Base-by-base conservation (phyloP, 129 eudicot species). In the Silybum marianum region DNA sequence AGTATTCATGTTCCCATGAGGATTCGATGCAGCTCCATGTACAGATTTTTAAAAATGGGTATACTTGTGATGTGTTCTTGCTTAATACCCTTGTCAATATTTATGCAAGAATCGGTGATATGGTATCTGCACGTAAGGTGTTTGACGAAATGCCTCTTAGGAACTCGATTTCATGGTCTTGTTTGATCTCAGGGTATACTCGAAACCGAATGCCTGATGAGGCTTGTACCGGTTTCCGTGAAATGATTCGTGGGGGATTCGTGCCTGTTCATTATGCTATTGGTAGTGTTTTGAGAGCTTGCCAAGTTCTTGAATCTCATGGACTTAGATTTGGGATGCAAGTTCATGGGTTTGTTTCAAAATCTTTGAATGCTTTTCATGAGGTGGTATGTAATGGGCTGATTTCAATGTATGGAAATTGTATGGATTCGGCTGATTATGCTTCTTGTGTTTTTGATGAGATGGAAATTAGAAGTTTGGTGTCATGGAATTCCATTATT, bases 401-500 rank as follows among this genome's bases (percentile, higher is more conserved):
- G 88, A 91, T 95, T 44, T 89, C 95, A 0, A 88, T 95, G 91
- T 95, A 95, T 63, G 97, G 97, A 78, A 88, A 83, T 66, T 92
- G 91, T 80, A 71, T 80, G 88, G 91, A 72, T 66, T 80, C 88
- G 6, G 30, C 73, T 39, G 83, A 83, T 74, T 84, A 85, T 79
- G 94, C 97, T 32, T 68, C 76, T 84, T 77, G 87, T 13, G 91
- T 88, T 77, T 95, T 95, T 80, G 82, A 90, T 30, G 93, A 83
- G 78, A 90, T 95, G 76, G 68, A 46, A 2, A 22, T 22, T 68
- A 89, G 81, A 85, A 89, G 90, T 84, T 83, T 86, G 7, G 85
- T 88, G 48, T 89, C 99, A 0, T 95, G 97, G 97, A 92, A 92
- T 77, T 90, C 97, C 62, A 87, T 95, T 34, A 95, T 95, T 73